Percentiles rank a stretch among this genome's conserved stretches.
Evolutionary conservation across 352 stramenopile genomes (phyloP).

Genomic region (Thalassiosira sp.): DNA sequence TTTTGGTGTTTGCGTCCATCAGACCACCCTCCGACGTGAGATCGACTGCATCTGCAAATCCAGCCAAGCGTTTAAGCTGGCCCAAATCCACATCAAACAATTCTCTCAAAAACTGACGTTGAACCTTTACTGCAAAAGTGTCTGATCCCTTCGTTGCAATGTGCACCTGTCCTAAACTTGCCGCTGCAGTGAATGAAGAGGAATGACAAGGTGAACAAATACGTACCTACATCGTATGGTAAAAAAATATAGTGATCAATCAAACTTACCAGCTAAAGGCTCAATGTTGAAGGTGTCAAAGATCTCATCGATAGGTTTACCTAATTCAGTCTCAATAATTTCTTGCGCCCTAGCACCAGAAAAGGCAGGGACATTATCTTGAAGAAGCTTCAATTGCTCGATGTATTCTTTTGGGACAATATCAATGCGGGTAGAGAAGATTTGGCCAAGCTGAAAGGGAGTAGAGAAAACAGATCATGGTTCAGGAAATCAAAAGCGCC

Average conservation of each 20-base stretch:
- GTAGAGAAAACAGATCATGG: constrained; percentile 6
- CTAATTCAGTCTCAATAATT: constrained; percentile 84
- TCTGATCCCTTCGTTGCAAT: constrained; percentile 88
- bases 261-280: constrained; percentile 68
- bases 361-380: constrained; percentile 85
- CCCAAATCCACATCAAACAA: constrained; percentile 88
- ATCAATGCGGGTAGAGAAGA: constrained; percentile 87
- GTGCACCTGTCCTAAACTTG: constrained; percentile 93
- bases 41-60: constrained; percentile 85
- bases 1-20: constrained; percentile 78
- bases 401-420: constrained; percentile 88
- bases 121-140: constrained; percentile 94
- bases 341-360: constrained; percentile 67
- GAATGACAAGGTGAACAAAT: constrained; percentile 62
- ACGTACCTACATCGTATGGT: too few species aligned
- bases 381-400: constrained; percentile 84
- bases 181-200: constrained; percentile 44
- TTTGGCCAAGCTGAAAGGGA: constrained; percentile 79
- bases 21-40: constrained; percentile 85
- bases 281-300: constrained; percentile 91
- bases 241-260: constrained; percentile 81
- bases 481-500: constrained; percentile 9
- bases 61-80: constrained; percentile 85
- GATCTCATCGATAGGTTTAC: constrained; percentile 84
- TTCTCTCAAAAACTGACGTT: constrained; percentile 85